Conservation (phyloP, 1,139 yeast genomes). For the Taphrina pruni region DNA sequence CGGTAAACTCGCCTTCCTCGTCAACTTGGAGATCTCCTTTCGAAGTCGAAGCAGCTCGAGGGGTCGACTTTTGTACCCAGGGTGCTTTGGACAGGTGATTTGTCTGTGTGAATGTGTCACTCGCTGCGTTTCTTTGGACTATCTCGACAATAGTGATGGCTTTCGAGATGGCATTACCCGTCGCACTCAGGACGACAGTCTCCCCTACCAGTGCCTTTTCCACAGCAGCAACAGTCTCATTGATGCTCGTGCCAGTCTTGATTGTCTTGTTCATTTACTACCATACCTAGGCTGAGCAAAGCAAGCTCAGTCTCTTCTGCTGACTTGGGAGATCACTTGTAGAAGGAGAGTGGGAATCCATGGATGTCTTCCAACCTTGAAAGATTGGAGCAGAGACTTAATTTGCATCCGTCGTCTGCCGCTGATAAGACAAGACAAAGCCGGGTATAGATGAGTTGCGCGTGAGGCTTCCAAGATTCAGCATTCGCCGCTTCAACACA, state of each 20-base stretch:
- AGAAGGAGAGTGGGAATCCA: neutral
- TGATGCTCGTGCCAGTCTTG: slow-evolving; percentile 26
- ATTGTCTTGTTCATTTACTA: slow-evolving; percentile 11
- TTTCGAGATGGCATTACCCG: slow-evolving; percentile 24
- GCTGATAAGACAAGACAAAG: too few species aligned
- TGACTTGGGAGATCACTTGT: too few species aligned
- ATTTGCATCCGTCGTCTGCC: too few species aligned
- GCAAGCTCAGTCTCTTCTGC: neutral
- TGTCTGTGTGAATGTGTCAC: slow-evolving; percentile 3
- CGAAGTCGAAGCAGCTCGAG: neutral
- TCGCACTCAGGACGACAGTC: slow-evolving; percentile 9
- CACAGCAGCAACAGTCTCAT: slow-evolving; percentile 11
- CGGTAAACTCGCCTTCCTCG: slow-evolving; percentile 24
- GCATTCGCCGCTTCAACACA: too few species aligned
- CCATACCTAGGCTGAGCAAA: neutral
- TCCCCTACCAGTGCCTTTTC: slow-evolving; percentile 10
- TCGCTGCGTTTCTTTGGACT: slow-evolving; percentile 18
- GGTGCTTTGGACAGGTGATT: slow-evolving; percentile 18
- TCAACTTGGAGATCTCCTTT: neutral
- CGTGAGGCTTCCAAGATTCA: too few species aligned
- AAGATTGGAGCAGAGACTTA: too few species aligned
- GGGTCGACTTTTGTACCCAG: neutral
- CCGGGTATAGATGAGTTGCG: too few species aligned
- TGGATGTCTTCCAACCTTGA: neutral
- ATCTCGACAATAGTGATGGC: slow-evolving; percentile 36